Percentiles rank a stretch among this genome's conserved stretches.
Conservation (phyloP, 108 stramenopile species). For the Fragilariopsis cylindrus region DNA sequence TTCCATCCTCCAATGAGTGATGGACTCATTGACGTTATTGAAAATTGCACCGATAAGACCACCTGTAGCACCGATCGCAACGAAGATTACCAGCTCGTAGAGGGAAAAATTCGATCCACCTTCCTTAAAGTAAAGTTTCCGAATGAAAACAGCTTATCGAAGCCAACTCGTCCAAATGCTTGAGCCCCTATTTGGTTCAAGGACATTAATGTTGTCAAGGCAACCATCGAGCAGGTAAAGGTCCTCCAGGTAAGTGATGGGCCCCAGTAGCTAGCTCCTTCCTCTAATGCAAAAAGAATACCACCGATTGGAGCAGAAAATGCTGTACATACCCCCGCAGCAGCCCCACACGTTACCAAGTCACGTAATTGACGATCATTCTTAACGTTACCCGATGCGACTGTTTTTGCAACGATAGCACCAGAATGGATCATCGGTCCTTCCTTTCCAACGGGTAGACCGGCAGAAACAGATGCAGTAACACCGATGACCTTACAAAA, state of each 20-base stretch:
- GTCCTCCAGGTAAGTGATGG: conserved; percentile 80
- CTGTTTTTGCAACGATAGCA: conserved; percentile 39
- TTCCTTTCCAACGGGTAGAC: conserved; percentile 77
- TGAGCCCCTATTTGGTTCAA: conserved; percentile 36
- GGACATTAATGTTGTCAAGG: conserved; percentile 31
- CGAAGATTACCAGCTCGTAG: conserved; percentile 72
- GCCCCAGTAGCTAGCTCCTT: conserved; percentile 82
- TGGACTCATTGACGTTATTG: conserved; percentile 42
- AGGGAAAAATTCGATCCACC: conserved; percentile 40
- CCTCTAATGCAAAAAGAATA: conserved; percentile 85
- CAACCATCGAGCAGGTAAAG: conserved; percentile 82
- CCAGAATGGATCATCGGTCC: conserved; percentile 84
- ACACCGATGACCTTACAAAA: conserved; percentile 77
- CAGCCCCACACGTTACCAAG: conserved; percentile 82
- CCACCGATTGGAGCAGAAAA: conserved; percentile 90
- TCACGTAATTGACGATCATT: conserved; percentile 74
- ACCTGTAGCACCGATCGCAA: conserved; percentile 74
- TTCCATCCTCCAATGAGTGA: conserved; percentile 50
- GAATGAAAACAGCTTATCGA: conserved; percentile 47
- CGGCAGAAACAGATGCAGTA: conserved; percentile 44
- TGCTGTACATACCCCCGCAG: conserved; percentile 90
- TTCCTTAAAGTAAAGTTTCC: conserved; percentile 49
- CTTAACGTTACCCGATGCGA: conserved; percentile 21
- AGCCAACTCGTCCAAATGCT: conserved; percentile 43
- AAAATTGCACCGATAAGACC: conserved; percentile 74